phyloP scores from a whole-genome alignment of 2,329 filamentous ascomycete genomes.

The Gnomoniopsis smithogilvyi region DNA sequence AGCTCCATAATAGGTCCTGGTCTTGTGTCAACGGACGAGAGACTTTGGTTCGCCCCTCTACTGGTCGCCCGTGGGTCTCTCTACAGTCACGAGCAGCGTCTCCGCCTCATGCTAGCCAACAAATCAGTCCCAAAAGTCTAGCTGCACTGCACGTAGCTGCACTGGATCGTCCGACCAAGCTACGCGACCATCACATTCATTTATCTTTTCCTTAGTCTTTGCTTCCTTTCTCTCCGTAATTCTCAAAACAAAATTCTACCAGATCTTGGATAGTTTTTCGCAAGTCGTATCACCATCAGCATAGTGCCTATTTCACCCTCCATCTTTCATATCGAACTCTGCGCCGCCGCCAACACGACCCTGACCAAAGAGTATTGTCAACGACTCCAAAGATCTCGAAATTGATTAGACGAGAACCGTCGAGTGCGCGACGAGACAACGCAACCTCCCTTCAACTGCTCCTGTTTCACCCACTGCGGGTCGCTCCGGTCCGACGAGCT shows the following conservation, averaged over 20 bases:
- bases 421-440: neutral
- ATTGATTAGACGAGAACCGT: neutral
- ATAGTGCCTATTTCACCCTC: neutral
- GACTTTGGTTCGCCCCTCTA: neutral
- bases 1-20: neutral
- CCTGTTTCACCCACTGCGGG: constrained; percentile 14
- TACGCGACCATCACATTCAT: neutral
- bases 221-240: neutral
- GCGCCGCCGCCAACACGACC: neutral
- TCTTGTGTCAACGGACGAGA: neutral
- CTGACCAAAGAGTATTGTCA: neutral
- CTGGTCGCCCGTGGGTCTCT: neutral
- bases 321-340: neutral
- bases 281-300: neutral
- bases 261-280: no score
- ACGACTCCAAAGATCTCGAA: neutral
- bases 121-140: neutral
- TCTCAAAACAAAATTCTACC: no score
- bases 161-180: neutral
- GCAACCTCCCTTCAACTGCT: neutral
- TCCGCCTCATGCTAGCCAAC: neutral
- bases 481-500: neutral
- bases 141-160: neutral
- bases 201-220: neutral
- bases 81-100: neutral